phyloP scores from a whole-genome alignment of 306 rosid species.

The Corylus avellana region DNA sequence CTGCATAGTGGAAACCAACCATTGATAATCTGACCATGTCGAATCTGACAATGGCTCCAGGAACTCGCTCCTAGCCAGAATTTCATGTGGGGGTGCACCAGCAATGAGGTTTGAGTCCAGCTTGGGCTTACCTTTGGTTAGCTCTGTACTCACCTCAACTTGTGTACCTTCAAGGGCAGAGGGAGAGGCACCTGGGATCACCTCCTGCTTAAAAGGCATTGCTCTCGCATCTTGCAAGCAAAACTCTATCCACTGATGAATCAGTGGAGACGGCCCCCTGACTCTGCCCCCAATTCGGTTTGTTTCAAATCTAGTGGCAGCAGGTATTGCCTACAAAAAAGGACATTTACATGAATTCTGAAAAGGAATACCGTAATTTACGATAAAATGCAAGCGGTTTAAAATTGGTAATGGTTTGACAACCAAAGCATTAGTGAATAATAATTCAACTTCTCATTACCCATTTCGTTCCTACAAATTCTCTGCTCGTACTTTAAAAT shows the following conservation, averaged over 20 bases:
- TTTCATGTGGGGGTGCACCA: slow-evolving; percentile 75
- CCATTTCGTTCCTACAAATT: not conserved
- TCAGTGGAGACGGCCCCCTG: slow-evolving; percentile 86
- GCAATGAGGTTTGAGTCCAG: slow-evolving; percentile 73
- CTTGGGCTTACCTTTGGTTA: slow-evolving; percentile 68
- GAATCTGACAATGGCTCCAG: slow-evolving; percentile 73
- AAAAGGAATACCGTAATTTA: not conserved
- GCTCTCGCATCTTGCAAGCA: slow-evolving; percentile 90
- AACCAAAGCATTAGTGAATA: not conserved
- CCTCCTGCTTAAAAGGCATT: slow-evolving; percentile 85
- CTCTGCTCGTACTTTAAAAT: not conserved
- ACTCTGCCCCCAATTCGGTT: slow-evolving; percentile 67
- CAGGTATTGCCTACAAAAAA: slow-evolving; percentile 72
- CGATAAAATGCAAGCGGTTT: not conserved
- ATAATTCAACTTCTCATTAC: not conserved
- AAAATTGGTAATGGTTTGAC: not conserved
- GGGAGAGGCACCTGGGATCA: slow-evolving; percentile 85
- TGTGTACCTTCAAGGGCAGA: slow-evolving; percentile 48
- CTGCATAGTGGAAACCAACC: slow-evolving; percentile 58
- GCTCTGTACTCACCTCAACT: slow-evolving; percentile 41
- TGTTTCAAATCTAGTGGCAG: slow-evolving; percentile 61
- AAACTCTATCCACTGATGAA: slow-evolving; percentile 92
- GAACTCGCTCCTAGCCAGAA: slow-evolving; percentile 72
- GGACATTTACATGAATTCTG: not conserved
- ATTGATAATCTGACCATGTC: slow-evolving; percentile 55